Base-by-base conservation (phyloP, 495 filamentous ascomycete species). In the Neurospora terricola region DNA sequence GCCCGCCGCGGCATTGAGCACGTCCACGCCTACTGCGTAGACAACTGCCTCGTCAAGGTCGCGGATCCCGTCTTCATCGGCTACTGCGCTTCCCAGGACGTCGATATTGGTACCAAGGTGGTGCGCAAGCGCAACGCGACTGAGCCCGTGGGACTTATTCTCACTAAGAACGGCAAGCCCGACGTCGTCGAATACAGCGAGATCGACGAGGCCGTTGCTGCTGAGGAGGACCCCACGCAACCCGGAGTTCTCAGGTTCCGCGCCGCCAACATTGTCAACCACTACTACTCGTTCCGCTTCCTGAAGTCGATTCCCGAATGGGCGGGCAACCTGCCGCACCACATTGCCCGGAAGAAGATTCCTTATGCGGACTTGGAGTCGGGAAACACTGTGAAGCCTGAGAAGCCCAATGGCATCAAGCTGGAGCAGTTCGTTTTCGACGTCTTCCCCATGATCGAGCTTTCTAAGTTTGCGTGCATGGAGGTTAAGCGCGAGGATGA, bases 371-470 rank as follows among this genome's bases (percentile, higher is more conserved):
- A 98, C 78, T 84, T 88, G 5, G 87, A 91, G 78, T 91, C 84
- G 23, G 96, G 93, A 73, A 90, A 92, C 78, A 86, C 86, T 4
- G 85, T 96, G 80, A 97, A 97, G 86, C 95, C 96, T 0, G 87
- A 91, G 77, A 96, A 94, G 84, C 93, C 96, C 36, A 99, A 99
- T 79, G 96, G 96, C 70, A 93, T 99, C 87, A 99, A 99, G 85
- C 88, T 99, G 69, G 96, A 99, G 86, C 96, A 98, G 82, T 99
- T 98, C 76, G 94, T 99, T 70, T 99, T 99, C 83, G 96, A 99
- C 81, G 93, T 96, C 77, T 99, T 99, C 87, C 95, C 96, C 68
- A 86, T 93, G 87, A 87, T 96, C 16, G 86, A 92, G 38, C 86
- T 99, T 73, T 86, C 90, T 62, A 93, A 95, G 83, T 98, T 99